These are phyloP conservation scores for Boletus edulis DNA, from an alignment of 768 basidiomycete genomes.

Conservation along the genomic window DNA sequence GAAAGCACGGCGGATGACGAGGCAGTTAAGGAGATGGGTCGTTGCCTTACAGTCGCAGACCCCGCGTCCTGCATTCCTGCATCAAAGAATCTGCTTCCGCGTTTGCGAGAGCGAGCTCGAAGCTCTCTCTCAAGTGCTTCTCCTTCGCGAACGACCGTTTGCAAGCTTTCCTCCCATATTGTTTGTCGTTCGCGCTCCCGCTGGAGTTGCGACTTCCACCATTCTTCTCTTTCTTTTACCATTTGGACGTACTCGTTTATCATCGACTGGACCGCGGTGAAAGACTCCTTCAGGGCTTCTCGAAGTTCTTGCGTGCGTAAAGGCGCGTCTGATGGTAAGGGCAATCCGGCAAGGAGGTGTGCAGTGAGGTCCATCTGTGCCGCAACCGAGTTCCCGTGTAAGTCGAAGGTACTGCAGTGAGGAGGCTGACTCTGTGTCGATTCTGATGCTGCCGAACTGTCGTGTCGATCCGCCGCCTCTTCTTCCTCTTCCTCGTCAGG, in stretches of 20 bases:
- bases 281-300: conserved; percentile 58
- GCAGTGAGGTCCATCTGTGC: conserved; percentile 79
- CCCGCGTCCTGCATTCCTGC: conserved; percentile 23
- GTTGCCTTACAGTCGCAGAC: conserved; percentile 18
- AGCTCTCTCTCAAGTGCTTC: conserved; percentile 82
- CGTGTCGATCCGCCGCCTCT: conserved; percentile 37
- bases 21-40: conserved; percentile 16
- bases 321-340: conserved; percentile 31
- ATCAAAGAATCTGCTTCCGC: conserved; percentile 58
- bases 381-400: conserved; percentile 65
- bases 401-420: conserved; percentile 53
- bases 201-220: conserved; percentile 65
- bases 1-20: conserved; percentile 13
- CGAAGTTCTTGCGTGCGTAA: conserved; percentile 34
- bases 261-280: conserved; percentile 54
- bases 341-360: conserved; percentile 56
- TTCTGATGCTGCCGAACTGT: conserved; percentile 45
- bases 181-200: conserved; percentile 60
- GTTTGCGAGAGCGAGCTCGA: conserved; percentile 52
- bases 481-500: conserved; percentile 29
- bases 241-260: conserved; percentile 69
- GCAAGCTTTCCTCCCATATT: conserved; percentile 90
- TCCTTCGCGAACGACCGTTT: conserved; percentile 82
- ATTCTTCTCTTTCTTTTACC: conserved; percentile 75
- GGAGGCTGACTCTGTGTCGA: conserved; percentile 47